Percentiles rank a stretch among this genome's conserved stretches.
Evolutionary conservation across 1,139 yeast genomes (phyloP).

Genomic region (Hyphopichia khmerensis): DNA sequence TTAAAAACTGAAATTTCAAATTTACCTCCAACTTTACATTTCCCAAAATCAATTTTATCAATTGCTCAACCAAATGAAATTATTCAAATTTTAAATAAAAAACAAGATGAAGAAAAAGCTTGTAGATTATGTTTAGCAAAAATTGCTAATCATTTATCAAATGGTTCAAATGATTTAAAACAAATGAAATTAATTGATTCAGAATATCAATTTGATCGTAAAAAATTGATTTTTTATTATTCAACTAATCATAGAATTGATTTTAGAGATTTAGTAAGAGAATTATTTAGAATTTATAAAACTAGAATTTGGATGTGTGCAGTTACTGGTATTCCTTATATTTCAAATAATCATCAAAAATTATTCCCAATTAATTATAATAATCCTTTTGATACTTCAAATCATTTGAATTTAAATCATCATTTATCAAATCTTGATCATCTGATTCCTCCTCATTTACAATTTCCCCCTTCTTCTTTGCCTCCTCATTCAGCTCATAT

Average conservation of each 20-base stretch:
- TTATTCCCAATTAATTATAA: conserved; percentile 3
- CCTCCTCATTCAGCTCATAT: no score
- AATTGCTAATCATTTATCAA: conserved; percentile 40
- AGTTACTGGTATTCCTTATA: conserved; percentile 43
- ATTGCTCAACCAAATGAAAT: conserved; percentile 65
- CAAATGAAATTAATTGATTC: conserved; percentile 62
- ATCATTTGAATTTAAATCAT: no score
- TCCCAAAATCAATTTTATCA: conserved; percentile 76
- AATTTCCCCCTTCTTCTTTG: no score
- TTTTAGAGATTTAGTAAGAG: conserved; percentile 89
- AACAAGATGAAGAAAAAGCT: conserved; percentile 73
- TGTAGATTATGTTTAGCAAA: conserved; percentile 60
- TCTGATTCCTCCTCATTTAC: no score
- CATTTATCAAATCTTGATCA: no score
- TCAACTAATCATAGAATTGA: conserved; percentile 81
- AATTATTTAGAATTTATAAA: conserved; percentile 87
- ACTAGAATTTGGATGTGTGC: conserved; percentile 99
- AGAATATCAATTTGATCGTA: conserved; percentile 94
- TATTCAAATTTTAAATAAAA: conserved; percentile 56
- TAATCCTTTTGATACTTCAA: background rate
- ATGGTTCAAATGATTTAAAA: conserved; percentile 15
- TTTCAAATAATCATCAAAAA: conserved; percentile 6
- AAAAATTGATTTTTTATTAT: conserved; percentile 85
- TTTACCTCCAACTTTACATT: conserved; percentile 47
- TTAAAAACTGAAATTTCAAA: conserved; percentile 12